Base-by-base conservation (phyloP, 176 grass and related monocot species). In the Guadua angustifolia region DNA sequence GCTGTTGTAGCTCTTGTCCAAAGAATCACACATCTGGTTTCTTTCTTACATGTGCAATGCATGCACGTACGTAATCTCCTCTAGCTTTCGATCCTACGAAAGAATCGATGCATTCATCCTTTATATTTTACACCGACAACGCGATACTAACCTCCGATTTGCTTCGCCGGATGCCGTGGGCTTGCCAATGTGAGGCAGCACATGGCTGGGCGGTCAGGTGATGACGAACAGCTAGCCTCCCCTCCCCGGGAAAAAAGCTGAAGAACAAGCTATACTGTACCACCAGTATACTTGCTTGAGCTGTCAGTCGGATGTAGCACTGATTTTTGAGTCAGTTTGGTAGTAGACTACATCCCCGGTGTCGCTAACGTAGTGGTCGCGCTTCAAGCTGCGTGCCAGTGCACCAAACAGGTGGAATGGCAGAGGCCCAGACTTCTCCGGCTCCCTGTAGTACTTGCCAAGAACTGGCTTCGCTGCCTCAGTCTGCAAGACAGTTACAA, bases 361-460 rank as follows among this genome's bases (percentile, higher is more conserved):
- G 52, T 93, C 91, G 24, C 85, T 88, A 22, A 93, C 91, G 7
- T 90, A 93, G 77, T 88, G 88, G 71, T 93, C 85, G 1, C 49
- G 66, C 50, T 90, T 85, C 71, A 90, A 66, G 83, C 91, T 93
- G 59, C 21, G 62, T 5, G 71, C 24, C 15, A 93, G 14, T 2
- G 82, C 81, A 6, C 73, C 71, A 36, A 90, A 71, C 55, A 93
- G 75, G 85, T 93, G 91, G 24, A 93, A 90, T 33, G 91, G 91
- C 19, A 93, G 86, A 36, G 88, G 91, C 3, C 82, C 85, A 6
- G 91, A 93, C 73, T 83, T 93, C 22, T 90, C 82, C 0, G 91
- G 88, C 51, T 93, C 85, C 39, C 73, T 83, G 44, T 93, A 93
- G 85, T 93, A 93, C 78, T 86, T 88, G 29, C 91, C 91, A 5